These are phyloP conservation scores for Aureobasidium sp. DNA, from an alignment of 2,329 filamentous ascomycete genomes.

Conservation along the genomic window DNA sequence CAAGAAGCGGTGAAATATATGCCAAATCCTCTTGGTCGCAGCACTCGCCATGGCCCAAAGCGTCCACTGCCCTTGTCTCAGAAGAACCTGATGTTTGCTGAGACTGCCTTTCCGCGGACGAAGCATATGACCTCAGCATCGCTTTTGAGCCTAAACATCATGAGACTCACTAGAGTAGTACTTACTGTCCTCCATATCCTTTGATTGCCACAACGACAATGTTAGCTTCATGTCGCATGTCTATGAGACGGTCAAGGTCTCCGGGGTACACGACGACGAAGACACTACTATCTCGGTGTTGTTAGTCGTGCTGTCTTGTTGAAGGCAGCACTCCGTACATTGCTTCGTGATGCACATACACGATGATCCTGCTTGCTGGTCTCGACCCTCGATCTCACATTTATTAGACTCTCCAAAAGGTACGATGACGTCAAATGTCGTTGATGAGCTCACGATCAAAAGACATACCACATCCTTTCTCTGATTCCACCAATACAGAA, in stretches of 20 bases:
- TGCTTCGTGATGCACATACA: background rate
- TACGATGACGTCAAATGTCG: conserved; percentile 1
- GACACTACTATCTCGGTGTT: background rate
- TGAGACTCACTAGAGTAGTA: no score
- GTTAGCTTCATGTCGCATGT: no score
- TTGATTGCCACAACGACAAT: no score
- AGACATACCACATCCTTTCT: background rate
- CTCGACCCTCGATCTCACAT: no score
- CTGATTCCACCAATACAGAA: background rate
- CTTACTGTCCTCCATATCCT: no score
- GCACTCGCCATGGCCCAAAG: background rate
- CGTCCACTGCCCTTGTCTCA: background rate
- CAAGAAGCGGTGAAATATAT: background rate
- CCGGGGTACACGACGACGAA: background rate
- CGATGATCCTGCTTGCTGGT: background rate
- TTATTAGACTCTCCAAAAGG: background rate
- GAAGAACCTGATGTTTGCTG: background rate
- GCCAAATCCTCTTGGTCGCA: background rate
- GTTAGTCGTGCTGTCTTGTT: background rate
- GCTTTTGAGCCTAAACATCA: background rate
- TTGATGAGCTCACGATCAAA: background rate
- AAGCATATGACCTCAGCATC: background rate
- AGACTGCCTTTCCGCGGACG: background rate
- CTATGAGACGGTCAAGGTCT: background rate
- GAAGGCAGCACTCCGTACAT: no score